Percentiles rank a stretch among this genome's conserved stretches.
These are phyloP conservation scores for Rhynchospora pubera DNA, from an alignment of 176 grass and related monocot genomes.

Conservation along the genomic window DNA sequence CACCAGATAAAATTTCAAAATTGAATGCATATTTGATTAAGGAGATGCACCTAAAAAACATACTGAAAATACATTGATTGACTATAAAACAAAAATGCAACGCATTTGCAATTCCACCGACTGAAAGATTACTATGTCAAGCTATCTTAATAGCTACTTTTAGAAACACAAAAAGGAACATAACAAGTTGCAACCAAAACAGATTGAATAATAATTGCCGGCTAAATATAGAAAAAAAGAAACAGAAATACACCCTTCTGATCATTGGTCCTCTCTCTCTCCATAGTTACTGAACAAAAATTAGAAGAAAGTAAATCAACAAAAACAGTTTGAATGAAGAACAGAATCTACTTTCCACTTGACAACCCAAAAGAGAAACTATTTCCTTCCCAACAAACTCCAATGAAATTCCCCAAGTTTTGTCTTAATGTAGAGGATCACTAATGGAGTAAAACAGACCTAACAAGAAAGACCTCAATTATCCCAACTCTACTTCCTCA, in stretches of 20 bases:
- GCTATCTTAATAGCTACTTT: background rate
- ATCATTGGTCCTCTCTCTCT: background rate
- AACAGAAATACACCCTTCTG: background rate
- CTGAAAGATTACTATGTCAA: background rate
- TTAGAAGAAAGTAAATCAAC: background rate
- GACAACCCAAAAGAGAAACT: background rate
- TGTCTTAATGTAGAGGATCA: background rate
- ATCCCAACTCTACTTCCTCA: background rate
- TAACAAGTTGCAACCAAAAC: background rate
- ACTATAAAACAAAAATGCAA: background rate
- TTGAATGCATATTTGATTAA: background rate
- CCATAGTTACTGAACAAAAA: background rate
- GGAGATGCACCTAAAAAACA: background rate
- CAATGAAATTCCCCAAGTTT: constrained; percentile 2
- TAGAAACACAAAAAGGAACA: background rate
- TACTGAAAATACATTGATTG: background rate
- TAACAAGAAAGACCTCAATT: background rate
- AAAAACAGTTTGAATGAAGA: background rate
- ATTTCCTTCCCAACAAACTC: background rate
- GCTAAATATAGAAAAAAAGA: background rate
- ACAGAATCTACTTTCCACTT: background rate
- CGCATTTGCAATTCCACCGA: background rate
- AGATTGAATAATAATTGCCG: background rate
- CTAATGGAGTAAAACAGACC: background rate
- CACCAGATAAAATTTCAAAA: background rate